These are phyloP conservation scores for Podaxis rugospora DNA, from an alignment of 768 basidiomycete genomes.

Conservation along the genomic window DNA sequence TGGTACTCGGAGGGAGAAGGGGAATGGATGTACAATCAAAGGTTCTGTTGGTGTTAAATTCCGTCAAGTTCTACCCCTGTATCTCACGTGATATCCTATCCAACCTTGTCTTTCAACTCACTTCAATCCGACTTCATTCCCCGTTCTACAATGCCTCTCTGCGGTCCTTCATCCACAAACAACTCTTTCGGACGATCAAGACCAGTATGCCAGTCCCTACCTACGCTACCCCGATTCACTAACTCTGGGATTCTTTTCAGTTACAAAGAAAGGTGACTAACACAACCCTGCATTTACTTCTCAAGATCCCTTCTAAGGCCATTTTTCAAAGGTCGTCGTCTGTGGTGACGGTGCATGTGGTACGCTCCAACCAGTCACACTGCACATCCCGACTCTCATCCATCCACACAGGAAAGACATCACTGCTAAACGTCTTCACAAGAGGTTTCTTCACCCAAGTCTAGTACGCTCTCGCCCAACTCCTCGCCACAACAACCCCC, in stretches of 20 bases:
- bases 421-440: constrained; percentile 83
- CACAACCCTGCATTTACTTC: neutral
- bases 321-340: constrained; percentile 59
- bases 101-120: neutral
- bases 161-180: constrained; percentile 47
- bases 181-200: constrained; percentile 53
- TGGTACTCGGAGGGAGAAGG: constrained; percentile 34
- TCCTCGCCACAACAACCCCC: neutral
- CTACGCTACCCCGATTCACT: constrained; percentile 1
- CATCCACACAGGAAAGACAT: constrained; percentile 64
- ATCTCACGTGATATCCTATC: constrained; percentile 3
- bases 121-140: neutral
- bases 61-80: neutral
- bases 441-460: constrained; percentile 92
- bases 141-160: constrained; percentile 44
- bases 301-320: constrained; percentile 8
- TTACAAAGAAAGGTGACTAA: constrained; percentile 42
- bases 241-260: constrained; percentile 21
- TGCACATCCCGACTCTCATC: constrained; percentile 15
- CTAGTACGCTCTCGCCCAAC: constrained; percentile 56
- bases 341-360: constrained; percentile 96
- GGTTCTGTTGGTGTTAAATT: constrained; percentile 22
- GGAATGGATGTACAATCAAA: constrained; percentile 22
- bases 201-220: constrained; percentile 35
- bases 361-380: constrained; percentile 27